Evolutionary conservation across 169 alveolate genomes (phyloP).

Genomic region (Theileria sp.): DNA sequence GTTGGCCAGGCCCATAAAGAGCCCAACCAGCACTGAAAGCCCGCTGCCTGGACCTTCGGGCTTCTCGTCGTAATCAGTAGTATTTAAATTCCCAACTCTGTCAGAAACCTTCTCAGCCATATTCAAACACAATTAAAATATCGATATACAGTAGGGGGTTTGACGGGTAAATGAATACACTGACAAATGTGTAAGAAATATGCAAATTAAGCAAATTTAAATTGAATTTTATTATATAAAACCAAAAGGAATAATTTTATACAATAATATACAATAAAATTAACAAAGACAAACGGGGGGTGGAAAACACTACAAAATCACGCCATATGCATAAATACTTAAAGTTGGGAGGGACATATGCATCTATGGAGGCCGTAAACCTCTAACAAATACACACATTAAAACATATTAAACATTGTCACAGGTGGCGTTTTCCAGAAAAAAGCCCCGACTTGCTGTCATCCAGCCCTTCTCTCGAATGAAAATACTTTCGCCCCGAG

Average conservation of each 20-base stretch:
- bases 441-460: conserved; percentile 80
- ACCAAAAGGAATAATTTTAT: conserved; percentile 1
- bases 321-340: background rate
- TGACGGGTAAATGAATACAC: background rate
- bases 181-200: background rate
- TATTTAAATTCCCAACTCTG: conserved; percentile 1
- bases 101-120: conserved; percentile 1
- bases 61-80: conserved; percentile 10
- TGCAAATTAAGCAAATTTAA: background rate
- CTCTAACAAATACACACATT: background rate
- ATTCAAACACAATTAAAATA: background rate
- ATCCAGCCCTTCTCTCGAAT: conserved; percentile 83
- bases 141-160: background rate
- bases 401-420: background rate
- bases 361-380: background rate
- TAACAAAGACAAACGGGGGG: background rate
- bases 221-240: background rate
- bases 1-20: conserved; percentile 44
- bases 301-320: background rate
- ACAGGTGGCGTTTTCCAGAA: conserved; percentile 77
- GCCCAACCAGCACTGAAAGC: conserved; percentile 12
- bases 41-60: background rate
- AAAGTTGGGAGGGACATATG: background rate
- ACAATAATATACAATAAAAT: background rate
- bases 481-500: conserved; percentile 77